Evolutionary conservation across 345 rosid species (phyloP).

Genomic region (Ceriops tagal): DNA sequence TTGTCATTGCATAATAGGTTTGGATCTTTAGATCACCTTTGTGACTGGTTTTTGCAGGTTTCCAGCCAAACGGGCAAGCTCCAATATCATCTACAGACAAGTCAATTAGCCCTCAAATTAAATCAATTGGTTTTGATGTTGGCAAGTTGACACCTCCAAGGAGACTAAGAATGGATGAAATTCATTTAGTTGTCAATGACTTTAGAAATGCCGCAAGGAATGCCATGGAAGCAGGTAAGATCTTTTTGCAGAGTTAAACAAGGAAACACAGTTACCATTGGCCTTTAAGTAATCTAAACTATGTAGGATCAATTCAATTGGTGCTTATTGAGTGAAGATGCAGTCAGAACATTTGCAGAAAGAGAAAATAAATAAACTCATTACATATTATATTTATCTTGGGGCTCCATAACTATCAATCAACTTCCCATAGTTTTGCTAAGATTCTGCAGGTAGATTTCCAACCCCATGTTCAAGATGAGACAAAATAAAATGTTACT

Average conservation of each 20-base stretch:
- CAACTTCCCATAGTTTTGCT: too few species aligned
- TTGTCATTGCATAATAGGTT: background rate
- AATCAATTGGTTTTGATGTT: background rate
- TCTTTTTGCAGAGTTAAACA: background rate
- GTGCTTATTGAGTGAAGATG: too few species aligned
- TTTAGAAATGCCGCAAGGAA: background rate
- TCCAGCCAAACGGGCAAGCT: background rate
- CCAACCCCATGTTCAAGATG: too few species aligned
- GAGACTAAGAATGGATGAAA: background rate
- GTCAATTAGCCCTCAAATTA: background rate
- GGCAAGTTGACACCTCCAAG: background rate
- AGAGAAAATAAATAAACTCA: too few species aligned
- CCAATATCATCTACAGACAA: background rate
- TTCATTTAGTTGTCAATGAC: background rate
- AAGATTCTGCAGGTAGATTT: too few species aligned
- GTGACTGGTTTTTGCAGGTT: background rate
- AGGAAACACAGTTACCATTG: background rate
- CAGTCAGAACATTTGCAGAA: too few species aligned
- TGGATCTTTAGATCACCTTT: background rate
- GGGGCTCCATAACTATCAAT: too few species aligned
- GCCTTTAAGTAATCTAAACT: too few species aligned
- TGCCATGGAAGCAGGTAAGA: conserved; percentile 2
- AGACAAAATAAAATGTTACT: too few species aligned
- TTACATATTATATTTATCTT: too few species aligned
- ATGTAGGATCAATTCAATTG: too few species aligned